Evolutionary conservation across 179 eudicot species (phyloP).

Genomic region (Spergularia azorica): DNA sequence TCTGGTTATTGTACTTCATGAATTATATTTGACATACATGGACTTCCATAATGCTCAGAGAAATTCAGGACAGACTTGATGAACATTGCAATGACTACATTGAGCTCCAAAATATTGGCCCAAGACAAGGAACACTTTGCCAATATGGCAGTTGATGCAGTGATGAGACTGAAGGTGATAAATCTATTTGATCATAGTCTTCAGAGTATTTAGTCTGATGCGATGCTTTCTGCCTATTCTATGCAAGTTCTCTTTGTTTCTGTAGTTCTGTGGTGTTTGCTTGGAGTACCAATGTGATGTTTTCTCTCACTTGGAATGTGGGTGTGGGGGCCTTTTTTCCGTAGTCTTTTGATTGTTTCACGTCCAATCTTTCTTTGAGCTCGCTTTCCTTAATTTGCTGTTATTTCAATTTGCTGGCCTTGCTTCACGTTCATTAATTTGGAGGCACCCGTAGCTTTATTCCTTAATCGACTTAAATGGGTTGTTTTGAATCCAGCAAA

Average conservation of each 20-base stretch:
- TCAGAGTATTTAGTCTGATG: not conserved
- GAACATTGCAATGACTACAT: slow-evolving; percentile 96
- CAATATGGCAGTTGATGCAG: slow-evolving; percentile 93
- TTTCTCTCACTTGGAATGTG: not conserved
- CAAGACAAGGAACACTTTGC: slow-evolving; percentile 99
- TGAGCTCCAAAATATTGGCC: slow-evolving; percentile 92
- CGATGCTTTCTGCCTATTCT: slow-evolving; percentile 8
- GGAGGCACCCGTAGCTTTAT: not conserved
- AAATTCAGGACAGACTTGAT: slow-evolving; percentile 88
- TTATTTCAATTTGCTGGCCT: not conserved
- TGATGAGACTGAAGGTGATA: slow-evolving; percentile 88
- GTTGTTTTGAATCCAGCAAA: not conserved
- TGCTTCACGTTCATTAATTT: not conserved
- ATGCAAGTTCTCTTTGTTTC: not conserved
- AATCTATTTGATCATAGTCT: not conserved
- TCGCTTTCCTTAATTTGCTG: not conserved
- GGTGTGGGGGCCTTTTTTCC: not conserved
- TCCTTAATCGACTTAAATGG: not conserved
- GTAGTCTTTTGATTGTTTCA: too few species aligned
- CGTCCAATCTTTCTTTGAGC: not conserved
- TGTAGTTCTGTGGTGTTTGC: not conserved
- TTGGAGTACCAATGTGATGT: not conserved
- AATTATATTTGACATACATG: slow-evolving; percentile 15
- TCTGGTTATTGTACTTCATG: slow-evolving; percentile 2
- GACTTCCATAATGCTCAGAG: slow-evolving; percentile 50